Evolutionary conservation across 768 basidiomycete species (phyloP), one percentile per base, ranked within the genome.

Genomic region (Kwoniella dendrophila): DNA sequence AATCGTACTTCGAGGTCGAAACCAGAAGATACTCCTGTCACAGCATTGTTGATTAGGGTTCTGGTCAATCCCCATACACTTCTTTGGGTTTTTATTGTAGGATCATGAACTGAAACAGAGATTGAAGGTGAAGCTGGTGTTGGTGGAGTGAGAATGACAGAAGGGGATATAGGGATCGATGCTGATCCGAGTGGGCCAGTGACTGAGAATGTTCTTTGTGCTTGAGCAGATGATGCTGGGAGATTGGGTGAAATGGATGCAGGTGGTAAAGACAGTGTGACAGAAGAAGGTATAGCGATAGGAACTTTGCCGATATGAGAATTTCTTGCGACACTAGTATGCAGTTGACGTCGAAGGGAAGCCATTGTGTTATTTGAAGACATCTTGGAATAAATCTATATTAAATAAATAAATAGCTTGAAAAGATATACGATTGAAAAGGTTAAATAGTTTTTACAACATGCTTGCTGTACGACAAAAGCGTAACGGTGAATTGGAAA

Each of bases 11-110:
- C 87, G 8, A 90, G 83, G 0, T 84, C 84, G 81, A 90, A 97
- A 3, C 94, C 94, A 62, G 87, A 85, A 4, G 90, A 89, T 83
- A 97, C 91, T 43, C 95, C 95, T 14, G 81, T 83, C 65, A 99
- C 85, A 16, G 94, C 93, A 76, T 98, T 97, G 67, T 84, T 82
- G 76, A 97, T 90, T 67, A 93, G 83, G 0, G 92, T 89, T 55
- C 94, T 86, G 14, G 91, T 94, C 45, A 90, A 86, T n/a, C 95
- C 95, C 94, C 95, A 98, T 84, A 90, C 88, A 60, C 88, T 85
- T 43, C 90, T 86, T 79, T 97, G 94, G 54, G 85, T 81, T 77
- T 90, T 89, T 52, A 86, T 75, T 41, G 83, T 81, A 1, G 88
- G 82, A 71, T 92, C 83, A 48, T 74, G 73, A 11, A 80, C 75